These are phyloP conservation scores for Pharnaceum exiguum DNA, from an alignment of 148 eudicot species.

Conservation along the genomic window DNA sequence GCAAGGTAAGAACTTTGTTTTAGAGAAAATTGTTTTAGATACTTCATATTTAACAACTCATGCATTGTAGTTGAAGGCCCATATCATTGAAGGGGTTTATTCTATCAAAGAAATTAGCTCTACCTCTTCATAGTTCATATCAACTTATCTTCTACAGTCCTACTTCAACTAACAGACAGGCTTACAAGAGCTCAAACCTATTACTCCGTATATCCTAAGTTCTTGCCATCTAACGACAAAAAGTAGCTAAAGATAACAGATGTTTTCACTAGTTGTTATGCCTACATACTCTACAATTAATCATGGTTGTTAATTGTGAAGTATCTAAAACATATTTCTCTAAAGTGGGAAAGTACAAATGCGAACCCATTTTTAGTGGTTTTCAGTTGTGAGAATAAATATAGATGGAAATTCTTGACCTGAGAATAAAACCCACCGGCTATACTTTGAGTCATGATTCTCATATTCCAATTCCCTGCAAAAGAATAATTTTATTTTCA, in stretches of 20 bases:
- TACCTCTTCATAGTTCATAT: too few relatives aligned
- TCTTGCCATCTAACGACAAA: not conserved
- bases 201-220: too few relatives aligned
- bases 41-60: too few relatives aligned
- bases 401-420: constrained; percentile 34
- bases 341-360: constrained; percentile 35
- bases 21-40: too few relatives aligned
- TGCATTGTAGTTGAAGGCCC: too few relatives aligned
- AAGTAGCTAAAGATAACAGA: not conserved
- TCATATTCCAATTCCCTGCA: constrained; percentile 28
- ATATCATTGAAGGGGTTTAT: too few relatives aligned
- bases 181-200: not conserved
- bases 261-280: not conserved
- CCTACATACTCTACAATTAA: not conserved
- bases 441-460: constrained; percentile 56
- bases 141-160: not conserved
- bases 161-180: not conserved
- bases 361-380: constrained; percentile 78
- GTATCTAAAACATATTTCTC: constrained; percentile 16
- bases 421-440: constrained; percentile 42
- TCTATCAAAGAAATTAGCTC: too few relatives aligned
- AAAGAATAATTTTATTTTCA: constrained; percentile 21
- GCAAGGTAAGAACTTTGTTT: too few relatives aligned
- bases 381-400: constrained; percentile 44
- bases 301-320: constrained; percentile 11